Conservation (phyloP, 192 early-diverging fungal genomes). For the Entomortierella chlamydospora region DNA sequence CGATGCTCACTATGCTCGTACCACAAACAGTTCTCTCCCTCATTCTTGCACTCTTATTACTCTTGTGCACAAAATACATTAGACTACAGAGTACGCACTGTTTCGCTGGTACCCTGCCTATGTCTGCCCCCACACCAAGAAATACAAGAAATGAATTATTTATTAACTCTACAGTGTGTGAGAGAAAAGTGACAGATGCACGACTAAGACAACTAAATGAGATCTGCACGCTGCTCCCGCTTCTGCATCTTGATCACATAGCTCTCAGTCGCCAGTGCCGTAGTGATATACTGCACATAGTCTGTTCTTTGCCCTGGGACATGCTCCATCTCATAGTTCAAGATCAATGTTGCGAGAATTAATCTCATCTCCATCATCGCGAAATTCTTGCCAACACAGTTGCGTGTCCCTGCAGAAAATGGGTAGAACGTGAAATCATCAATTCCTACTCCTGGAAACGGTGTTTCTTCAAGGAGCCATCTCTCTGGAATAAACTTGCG, state of each 20-base stretch:
- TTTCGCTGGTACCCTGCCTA: too few relatives aligned
- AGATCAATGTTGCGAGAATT: slow-evolving; percentile 56
- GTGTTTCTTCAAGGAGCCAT: slow-evolving; percentile 35
- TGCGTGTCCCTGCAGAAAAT: slow-evolving; percentile 60
- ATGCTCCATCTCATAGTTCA: slow-evolving; percentile 55
- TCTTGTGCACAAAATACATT: too few relatives aligned
- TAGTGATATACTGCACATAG: slow-evolving; percentile 58
- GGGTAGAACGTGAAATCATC: slow-evolving; percentile 58
- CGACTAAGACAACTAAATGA: background rate
- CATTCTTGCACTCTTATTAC: background rate
- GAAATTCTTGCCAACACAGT: slow-evolving; percentile 67
- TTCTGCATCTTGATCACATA: slow-evolving; percentile 52
- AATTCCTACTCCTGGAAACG: slow-evolving; percentile 25
- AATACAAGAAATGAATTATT: too few relatives aligned
- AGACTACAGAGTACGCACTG: too few relatives aligned
- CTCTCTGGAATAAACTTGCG: slow-evolving; percentile 33
- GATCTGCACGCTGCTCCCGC: background rate
- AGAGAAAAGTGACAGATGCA: too few relatives aligned
- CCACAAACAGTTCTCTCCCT: background rate
- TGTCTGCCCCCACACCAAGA: background rate
- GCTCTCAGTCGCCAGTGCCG: slow-evolving; percentile 46
- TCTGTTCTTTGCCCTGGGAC: slow-evolving; percentile 52
- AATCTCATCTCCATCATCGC: slow-evolving; percentile 65
- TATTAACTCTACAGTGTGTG: too few relatives aligned
- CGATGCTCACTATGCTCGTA: background rate